Percentiles rank a stretch among this genome's conserved stretches.
phyloP scores from a whole-genome alignment of 768 basidiomycete species.

The Trametes maxima region DNA sequence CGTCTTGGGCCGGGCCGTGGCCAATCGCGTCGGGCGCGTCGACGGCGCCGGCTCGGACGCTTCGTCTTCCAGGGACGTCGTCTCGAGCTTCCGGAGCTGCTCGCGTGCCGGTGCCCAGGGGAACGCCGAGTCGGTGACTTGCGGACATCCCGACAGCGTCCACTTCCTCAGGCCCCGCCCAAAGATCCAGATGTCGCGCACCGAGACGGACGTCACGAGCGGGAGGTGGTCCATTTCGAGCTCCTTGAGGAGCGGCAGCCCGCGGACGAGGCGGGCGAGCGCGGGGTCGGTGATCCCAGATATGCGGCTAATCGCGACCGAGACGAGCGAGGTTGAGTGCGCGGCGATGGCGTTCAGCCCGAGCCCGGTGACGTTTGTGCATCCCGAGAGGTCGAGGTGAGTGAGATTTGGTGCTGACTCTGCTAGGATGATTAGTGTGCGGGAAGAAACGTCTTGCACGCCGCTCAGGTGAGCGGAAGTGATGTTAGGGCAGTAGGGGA shows the following conservation, averaged over 20 bases:
- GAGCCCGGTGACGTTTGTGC: conserved; percentile 75
- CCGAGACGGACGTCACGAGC: conserved; percentile 64
- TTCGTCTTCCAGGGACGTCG: background rate
- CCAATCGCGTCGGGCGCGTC: too few relatives aligned
- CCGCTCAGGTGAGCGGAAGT: conserved; percentile 70
- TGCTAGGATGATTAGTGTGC: conserved; percentile 65
- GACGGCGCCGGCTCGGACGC: background rate
- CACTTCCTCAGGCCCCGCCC: conserved; percentile 76
- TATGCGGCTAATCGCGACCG: conserved; percentile 67
- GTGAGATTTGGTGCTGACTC: conserved; percentile 64
- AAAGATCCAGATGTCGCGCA: conserved; percentile 82
- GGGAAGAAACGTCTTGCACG: conserved; percentile 68
- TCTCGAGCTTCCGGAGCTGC: conserved; percentile 13
- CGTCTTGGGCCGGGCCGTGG: conserved; percentile 56
- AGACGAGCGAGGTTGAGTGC: conserved; percentile 46
- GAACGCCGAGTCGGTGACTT: conserved; percentile 80
- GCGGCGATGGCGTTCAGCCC: conserved; percentile 72
- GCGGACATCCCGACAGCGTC: conserved; percentile 74
- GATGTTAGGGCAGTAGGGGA: conserved; percentile 64
- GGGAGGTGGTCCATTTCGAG: conserved; percentile 76
- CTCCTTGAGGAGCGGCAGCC: conserved; percentile 78
- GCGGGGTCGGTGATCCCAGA: conserved; percentile 61
- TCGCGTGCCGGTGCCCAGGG: conserved; percentile 34
- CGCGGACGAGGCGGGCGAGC: conserved; percentile 70
- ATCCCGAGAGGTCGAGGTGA: conserved; percentile 76